phyloP scores from a whole-genome alignment of 352 stramenopile genomes.

The Pythium aquatile region DNA sequence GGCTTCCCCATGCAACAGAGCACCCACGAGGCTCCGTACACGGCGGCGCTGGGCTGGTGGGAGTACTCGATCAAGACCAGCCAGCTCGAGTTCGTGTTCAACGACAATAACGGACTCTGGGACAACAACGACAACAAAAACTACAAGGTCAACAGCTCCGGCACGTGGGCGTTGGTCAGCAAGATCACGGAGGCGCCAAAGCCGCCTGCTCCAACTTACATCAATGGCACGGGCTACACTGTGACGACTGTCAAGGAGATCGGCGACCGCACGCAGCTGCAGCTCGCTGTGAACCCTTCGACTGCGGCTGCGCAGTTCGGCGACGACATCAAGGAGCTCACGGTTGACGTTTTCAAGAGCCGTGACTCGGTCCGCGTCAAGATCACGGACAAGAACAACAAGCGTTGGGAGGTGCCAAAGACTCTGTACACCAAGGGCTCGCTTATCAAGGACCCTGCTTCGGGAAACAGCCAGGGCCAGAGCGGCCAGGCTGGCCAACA shows the following conservation, averaged over 20 bases:
- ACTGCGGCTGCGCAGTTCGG: constrained; percentile 30
- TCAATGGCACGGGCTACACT: constrained; percentile 38
- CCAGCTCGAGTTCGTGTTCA: constrained; percentile 49
- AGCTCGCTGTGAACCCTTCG: constrained; percentile 32
- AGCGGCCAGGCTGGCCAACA: constrained; percentile 12
- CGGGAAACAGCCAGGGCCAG: constrained; percentile 10
- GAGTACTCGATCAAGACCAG: constrained; percentile 35
- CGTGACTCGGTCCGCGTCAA: constrained; percentile 48
- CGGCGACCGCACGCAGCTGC: constrained; percentile 30
- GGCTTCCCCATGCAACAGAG: constrained; percentile 27
- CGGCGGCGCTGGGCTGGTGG: constrained; percentile 34
- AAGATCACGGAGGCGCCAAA: constrained; percentile 29
- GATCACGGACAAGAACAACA: constrained; percentile 48
- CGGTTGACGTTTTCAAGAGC: constrained; percentile 39
- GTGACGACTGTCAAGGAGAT: constrained; percentile 35
- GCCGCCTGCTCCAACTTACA: constrained; percentile 25
- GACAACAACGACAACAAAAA: constrained; percentile 48
- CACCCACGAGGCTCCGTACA: constrained; percentile 26
- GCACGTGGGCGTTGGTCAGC: constrained; percentile 39
- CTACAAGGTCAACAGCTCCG: constrained; percentile 37
- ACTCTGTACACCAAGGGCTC: constrained; percentile 36
- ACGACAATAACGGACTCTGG: constrained; percentile 42
- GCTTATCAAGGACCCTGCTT: constrained; percentile 16
- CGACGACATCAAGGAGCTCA: constrained; percentile 36
- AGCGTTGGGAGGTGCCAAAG: constrained; percentile 48